Evolutionary conservation across 208 protist genomes (phyloP).

Genomic region (Paratrypanosoma confusum): DNA sequence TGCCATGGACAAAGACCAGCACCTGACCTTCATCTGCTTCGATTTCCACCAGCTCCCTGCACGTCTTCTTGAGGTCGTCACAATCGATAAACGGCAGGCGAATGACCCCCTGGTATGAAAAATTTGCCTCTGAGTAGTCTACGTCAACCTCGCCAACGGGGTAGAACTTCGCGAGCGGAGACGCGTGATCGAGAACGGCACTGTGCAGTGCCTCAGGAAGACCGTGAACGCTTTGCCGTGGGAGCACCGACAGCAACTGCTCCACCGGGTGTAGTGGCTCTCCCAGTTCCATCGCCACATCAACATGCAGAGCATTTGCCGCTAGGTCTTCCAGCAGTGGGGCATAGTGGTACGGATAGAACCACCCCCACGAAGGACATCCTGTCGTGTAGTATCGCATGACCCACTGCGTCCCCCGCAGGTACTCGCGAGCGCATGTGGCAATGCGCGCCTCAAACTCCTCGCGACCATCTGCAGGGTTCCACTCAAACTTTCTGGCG

Average conservation of each 20-base stretch:
- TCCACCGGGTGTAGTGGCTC: conserved; percentile 94
- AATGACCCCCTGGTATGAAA: conserved; percentile 87
- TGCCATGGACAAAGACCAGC: conserved; percentile 68
- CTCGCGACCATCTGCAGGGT: conserved; percentile 12
- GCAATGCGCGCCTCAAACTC: conserved; percentile 59
- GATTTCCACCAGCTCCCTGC: conserved; percentile 49
- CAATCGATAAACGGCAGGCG: conserved; percentile 83
- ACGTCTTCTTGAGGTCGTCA: conserved; percentile 35
- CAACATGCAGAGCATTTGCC: conserved; percentile 31
- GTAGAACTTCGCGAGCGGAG: conserved; percentile 96
- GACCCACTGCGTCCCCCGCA: conserved; percentile 98
- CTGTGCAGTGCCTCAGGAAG: conserved; percentile 84
- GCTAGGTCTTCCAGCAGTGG: conserved; percentile 92
- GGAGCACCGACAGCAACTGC: conserved; percentile 97
- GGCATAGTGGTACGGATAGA: conserved; percentile 99
- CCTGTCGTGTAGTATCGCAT: conserved; percentile 98
- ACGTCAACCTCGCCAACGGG: conserved; percentile 93
- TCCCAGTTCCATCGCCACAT: conserved; percentile 58
- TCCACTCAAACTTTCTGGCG: conserved; percentile 73
- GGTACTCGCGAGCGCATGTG: conserved; percentile 83
- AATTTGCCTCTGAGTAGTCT: conserved; percentile 95
- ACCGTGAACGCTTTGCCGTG: conserved; percentile 71
- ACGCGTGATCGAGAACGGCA: conserved; percentile 84
- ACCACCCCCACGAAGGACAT: conserved; percentile 97
- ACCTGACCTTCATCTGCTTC: conserved; percentile 61